Evolutionary conservation across 345 rosid genomes (phyloP).

Genomic region (Bruguiera sexangula): DNA sequence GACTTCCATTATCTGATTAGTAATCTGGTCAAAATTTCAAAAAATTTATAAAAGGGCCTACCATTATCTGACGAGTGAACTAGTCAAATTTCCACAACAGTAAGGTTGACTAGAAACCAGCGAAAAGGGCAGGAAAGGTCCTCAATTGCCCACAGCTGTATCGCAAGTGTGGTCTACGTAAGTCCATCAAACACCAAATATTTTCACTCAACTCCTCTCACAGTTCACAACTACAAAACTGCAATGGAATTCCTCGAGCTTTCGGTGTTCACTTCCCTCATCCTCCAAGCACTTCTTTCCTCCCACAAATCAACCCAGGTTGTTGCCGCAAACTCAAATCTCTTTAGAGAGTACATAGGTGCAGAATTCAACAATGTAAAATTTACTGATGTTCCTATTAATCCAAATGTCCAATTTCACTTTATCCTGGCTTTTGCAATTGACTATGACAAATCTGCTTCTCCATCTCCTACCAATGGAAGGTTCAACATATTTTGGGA

Average conservation of each 20-base stretch:
- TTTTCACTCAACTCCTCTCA: not conserved
- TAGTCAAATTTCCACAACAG: too few species aligned
- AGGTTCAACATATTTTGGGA: conserved; percentile 1
- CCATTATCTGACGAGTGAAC: too few species aligned
- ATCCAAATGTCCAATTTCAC: not conserved
- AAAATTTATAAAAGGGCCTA: too few species aligned
- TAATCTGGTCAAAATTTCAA: too few species aligned
- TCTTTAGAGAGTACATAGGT: conserved; percentile 4
- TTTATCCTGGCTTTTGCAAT: conserved; percentile 1
- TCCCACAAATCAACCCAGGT: not conserved
- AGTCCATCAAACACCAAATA: not conserved
- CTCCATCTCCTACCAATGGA: not conserved
- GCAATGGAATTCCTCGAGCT: not conserved
- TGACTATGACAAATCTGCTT: not conserved
- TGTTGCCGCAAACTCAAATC: not conserved
- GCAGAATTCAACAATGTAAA: not conserved
- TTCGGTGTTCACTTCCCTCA: not conserved
- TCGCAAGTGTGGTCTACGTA: not conserved
- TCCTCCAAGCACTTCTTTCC: not conserved
- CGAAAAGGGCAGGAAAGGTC: too few species aligned
- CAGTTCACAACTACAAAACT: not conserved
- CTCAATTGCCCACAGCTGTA: not conserved
- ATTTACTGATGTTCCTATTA: not conserved
- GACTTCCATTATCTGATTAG: too few species aligned
- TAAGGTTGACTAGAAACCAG: too few species aligned